Evolutionary conservation across 148 eudicot genomes (phyloP).

Genomic region (Rhododendron simsii): DNA sequence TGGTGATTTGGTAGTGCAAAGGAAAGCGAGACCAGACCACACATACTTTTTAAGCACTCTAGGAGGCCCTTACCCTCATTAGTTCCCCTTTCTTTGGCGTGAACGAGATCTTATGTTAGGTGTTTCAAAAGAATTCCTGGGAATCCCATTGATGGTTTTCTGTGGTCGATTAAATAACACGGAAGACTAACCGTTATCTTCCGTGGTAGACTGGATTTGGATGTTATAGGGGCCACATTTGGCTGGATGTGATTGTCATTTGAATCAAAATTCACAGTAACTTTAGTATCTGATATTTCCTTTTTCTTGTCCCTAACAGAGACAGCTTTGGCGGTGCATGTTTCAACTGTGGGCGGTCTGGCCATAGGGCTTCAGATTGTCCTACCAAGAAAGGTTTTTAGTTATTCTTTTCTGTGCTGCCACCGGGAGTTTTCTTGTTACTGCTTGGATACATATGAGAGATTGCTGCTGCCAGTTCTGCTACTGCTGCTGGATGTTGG

Average conservation of each 20-base stretch:
- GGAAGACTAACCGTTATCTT: background rate
- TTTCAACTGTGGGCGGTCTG: constrained; percentile 81
- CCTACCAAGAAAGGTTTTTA: constrained; percentile 58
- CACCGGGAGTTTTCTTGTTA: background rate
- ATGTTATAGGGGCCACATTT: background rate
- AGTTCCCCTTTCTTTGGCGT: background rate
- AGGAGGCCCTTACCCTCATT: background rate
- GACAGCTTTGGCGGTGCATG: constrained; percentile 82
- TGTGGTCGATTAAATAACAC: background rate
- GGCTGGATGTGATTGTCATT: background rate
- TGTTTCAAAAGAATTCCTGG: background rate
- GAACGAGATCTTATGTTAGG: background rate
- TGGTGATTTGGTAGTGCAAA: background rate
- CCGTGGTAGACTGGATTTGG: background rate
- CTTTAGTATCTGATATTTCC: background rate
- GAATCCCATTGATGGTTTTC: background rate
- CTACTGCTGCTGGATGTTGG: constrained; percentile 4
- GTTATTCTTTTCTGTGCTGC: background rate
- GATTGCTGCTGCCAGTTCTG: background rate
- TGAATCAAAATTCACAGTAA: background rate
- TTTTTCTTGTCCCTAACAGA: constrained; percentile 29
- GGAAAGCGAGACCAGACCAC: background rate
- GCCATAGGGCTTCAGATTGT: constrained; percentile 93
- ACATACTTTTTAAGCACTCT: background rate
- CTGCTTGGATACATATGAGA: constrained; percentile 11